phyloP scores from a whole-genome alignment of 306 rosid genomes.

The Rosa rugosa region DNA sequence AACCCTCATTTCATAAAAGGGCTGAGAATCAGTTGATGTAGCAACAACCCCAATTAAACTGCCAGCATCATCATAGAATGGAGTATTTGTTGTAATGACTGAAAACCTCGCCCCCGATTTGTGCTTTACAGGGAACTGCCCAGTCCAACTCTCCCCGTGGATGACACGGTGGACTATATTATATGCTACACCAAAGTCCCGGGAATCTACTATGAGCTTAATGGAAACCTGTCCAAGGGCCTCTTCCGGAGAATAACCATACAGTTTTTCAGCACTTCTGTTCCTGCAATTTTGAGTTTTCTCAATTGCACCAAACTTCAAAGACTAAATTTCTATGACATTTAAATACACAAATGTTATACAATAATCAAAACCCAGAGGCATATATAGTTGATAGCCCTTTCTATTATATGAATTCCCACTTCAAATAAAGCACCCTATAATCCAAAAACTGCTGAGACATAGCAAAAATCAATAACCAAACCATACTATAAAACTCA shows the following conservation, averaged over 20 bases:
- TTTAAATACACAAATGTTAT: background rate
- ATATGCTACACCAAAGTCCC: conserved; percentile 47
- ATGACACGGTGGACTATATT: conserved; percentile 54
- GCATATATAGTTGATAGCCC: no score
- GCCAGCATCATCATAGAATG: conserved; percentile 77
- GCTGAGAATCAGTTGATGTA: conserved; percentile 64
- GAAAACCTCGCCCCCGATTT: conserved; percentile 65
- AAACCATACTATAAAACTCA: background rate
- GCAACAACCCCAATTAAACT: conserved; percentile 65
- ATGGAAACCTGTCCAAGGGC: conserved; percentile 66
- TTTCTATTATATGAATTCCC: background rate
- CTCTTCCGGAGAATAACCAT: conserved; percentile 82
- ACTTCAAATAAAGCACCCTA: conserved; percentile 8
- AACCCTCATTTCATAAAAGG: conserved; percentile 61
- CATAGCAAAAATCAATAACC: background rate
- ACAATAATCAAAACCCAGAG: background rate
- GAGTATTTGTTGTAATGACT: conserved; percentile 56
- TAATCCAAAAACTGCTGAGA: background rate
- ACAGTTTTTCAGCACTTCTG: conserved; percentile 73
- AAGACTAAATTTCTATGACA: conserved; percentile 1
- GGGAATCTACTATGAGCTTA: conserved; percentile 61
- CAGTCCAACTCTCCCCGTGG: conserved; percentile 82
- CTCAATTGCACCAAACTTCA: conserved; percentile 17
- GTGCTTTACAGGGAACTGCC: conserved; percentile 76
- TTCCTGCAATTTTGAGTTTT: conserved; percentile 61